Evolutionary conservation across 148 eudicot genomes (phyloP).

Genomic region (Camellia lanceoleosa): DNA sequence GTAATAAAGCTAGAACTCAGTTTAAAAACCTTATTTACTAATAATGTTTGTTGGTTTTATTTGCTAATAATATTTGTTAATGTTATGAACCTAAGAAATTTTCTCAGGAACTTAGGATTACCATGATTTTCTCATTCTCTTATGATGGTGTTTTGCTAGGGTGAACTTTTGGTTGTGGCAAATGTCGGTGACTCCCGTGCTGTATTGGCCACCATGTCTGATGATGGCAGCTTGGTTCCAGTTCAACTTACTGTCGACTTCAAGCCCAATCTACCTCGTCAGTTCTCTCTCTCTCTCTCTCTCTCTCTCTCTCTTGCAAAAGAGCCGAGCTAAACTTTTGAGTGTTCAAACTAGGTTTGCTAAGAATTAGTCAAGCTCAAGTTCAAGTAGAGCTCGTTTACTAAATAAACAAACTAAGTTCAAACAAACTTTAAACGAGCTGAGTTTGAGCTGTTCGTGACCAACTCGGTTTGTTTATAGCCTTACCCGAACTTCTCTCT

Average conservation of each 20-base stretch:
- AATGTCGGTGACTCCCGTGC: slow-evolving; percentile 98
- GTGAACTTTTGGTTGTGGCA: slow-evolving; percentile 60
- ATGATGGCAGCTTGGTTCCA: slow-evolving; percentile 62
- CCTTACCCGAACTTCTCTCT: too few species aligned
- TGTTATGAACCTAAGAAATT: background rate
- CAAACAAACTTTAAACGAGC: too few species aligned
- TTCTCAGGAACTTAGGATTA: background rate
- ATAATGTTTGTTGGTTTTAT: background rate
- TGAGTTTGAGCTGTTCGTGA: too few species aligned
- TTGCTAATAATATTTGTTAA: background rate
- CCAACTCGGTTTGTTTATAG: too few species aligned
- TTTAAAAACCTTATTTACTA: too few species aligned
- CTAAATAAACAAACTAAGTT: too few species aligned
- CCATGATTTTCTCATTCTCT: background rate
- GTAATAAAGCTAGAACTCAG: too few species aligned
- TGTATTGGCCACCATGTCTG: slow-evolving; percentile 75
- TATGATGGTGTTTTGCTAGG: slow-evolving; percentile 34
- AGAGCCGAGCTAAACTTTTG: background rate
- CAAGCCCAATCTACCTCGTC: slow-evolving; percentile 91
- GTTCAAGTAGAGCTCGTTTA: too few species aligned
- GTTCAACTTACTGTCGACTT: slow-evolving; percentile 84
- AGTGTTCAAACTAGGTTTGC: too few species aligned
- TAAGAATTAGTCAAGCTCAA: too few species aligned
- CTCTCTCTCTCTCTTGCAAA: slow-evolving; percentile 6
- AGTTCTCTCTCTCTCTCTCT: slow-evolving; percentile 32